These are phyloP conservation scores for Tetrapyrgos nigripes DNA, from an alignment of 1,284 basidiomycete genomes.

Conservation along the genomic window DNA sequence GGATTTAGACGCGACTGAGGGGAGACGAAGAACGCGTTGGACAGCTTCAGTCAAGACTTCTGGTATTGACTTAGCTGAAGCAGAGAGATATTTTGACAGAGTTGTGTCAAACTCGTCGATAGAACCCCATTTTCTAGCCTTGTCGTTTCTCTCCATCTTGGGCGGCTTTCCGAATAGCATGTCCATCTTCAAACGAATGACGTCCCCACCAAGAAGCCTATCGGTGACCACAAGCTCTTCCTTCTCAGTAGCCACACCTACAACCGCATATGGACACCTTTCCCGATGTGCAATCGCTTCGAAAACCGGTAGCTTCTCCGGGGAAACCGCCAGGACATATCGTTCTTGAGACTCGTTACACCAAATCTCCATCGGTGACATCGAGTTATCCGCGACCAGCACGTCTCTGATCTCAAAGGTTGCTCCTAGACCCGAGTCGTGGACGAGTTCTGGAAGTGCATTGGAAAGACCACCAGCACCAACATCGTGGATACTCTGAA, in stretches of 20 bases:
- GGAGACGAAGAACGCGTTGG: conserved; percentile 87
- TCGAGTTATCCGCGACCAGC: conserved; percentile 88
- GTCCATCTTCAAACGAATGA: conserved; percentile 93
- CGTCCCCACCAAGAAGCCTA: conserved; percentile 78
- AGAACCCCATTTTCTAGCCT: conserved; percentile 56
- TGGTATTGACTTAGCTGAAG: conserved; percentile 51
- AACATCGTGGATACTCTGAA: conserved; percentile 98
- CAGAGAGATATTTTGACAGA: conserved; percentile 69
- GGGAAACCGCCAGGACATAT: conserved; percentile 90
- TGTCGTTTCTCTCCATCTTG: conserved; percentile 84
- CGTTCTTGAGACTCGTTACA: conserved; percentile 99
- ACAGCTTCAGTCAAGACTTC: conserved; percentile 52
- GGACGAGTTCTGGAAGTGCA: conserved; percentile 96
- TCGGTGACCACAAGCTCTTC: conserved; percentile 92
- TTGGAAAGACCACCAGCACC: conserved; percentile 98
- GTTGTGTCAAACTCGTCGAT: conserved; percentile 72
- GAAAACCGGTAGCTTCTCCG: conserved; percentile 67
- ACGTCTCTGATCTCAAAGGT: conserved; percentile 96
- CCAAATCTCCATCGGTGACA: conserved; percentile 99
- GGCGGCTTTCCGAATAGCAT: conserved; percentile 98
- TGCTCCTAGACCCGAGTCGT: conserved; percentile 92
- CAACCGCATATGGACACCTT: conserved; percentile 91
- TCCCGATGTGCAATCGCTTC: conserved; percentile 86
- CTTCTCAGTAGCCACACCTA: conserved; percentile 85
- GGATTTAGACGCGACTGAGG: conserved; percentile 93